Evolutionary conservation across 805 yeast genomes (phyloP), one percentile per base, ranked within the genome.

Genomic region (Cyberlindnera galapagoensis): DNA sequence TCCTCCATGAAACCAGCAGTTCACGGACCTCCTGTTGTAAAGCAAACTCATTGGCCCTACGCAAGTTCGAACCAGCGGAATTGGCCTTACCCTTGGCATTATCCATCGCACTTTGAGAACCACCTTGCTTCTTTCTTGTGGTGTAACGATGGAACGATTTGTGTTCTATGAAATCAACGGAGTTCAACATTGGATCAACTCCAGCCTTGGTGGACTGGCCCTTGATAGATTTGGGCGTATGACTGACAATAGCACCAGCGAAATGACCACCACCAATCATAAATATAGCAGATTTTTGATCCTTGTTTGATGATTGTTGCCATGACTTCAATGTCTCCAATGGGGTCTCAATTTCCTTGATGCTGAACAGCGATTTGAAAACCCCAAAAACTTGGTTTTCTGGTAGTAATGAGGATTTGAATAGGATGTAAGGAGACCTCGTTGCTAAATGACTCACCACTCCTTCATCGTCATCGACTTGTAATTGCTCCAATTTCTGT

Each of bases 231-330:
- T 63, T 62, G 16, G 73, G 79, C 30, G 65, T 65, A 49, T 88
- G 97, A 2, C 86, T 75, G 7, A 92, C 67, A 26, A 92, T 81
- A 0, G 96, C 96, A 13, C 92, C 98, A 0, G 97, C 95, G 63
- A 92, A 92, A 60, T 92, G 97, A 25, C 98, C 98, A 26, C 97
- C 97, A 11, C 97, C 97, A 33, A 92, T 73, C 95, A 92, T 85
- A 44, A 92, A 72, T 9, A 92, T 56, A 1, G 94, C 94, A 5
- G 95, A 83, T 27, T 67, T 67, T 4, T 61, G 59, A 0, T 47
- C 39, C 4, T 27, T 6, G 8, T 21, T 28, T 7, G 36, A 21
- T 2, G 28, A 24, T 35, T 47, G 63, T 35, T 47, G 63, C 68
- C 69, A 68, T 19, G 45, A 29, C 18, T 50, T 46, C n/a, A 84